Conservation (phyloP, 2,329 filamentous ascomycete species). For the Ceratocystis smalleyi region DNA sequence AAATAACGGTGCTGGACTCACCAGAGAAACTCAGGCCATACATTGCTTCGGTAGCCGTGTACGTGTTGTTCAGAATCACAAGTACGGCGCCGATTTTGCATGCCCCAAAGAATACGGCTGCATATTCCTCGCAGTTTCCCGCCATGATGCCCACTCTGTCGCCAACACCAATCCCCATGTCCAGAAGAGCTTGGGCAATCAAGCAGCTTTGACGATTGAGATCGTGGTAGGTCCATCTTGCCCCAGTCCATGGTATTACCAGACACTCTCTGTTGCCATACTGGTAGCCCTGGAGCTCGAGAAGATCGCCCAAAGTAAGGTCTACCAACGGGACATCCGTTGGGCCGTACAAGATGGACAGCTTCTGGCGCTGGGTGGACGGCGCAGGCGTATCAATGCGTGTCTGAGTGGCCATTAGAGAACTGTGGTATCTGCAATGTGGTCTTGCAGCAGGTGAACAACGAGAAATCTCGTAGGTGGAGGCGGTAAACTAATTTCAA, state of each 20-base stretch:
- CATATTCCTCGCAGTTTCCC: constrained; percentile 67
- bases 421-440: neutral
- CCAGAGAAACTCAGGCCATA: constrained; percentile 57
- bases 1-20: constrained; percentile 24
- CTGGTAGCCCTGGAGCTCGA: constrained; percentile 53
- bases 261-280: constrained; percentile 53
- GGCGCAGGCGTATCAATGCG: constrained; percentile 22
- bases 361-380: constrained; percentile 25
- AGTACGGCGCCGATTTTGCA: constrained; percentile 51
- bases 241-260: constrained; percentile 60
- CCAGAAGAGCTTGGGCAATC: constrained; percentile 49
- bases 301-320: constrained; percentile 54
- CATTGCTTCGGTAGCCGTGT: constrained; percentile 56
- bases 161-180: constrained; percentile 49
- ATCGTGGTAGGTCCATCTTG: constrained; percentile 56
- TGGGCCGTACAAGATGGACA: constrained; percentile 52
- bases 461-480: neutral
- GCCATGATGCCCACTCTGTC: constrained; percentile 65
- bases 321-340: constrained; percentile 54
- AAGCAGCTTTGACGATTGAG: constrained; percentile 46
- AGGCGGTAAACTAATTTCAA: neutral
- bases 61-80: constrained; percentile 71
- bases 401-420: constrained; percentile 15
- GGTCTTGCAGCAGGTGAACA: neutral
- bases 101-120: constrained; percentile 58